Evolutionary conservation across 257 asterid genomes (phyloP), one percentile per base, ranked within the genome.

Genomic region (Perilla frutescens): DNA sequence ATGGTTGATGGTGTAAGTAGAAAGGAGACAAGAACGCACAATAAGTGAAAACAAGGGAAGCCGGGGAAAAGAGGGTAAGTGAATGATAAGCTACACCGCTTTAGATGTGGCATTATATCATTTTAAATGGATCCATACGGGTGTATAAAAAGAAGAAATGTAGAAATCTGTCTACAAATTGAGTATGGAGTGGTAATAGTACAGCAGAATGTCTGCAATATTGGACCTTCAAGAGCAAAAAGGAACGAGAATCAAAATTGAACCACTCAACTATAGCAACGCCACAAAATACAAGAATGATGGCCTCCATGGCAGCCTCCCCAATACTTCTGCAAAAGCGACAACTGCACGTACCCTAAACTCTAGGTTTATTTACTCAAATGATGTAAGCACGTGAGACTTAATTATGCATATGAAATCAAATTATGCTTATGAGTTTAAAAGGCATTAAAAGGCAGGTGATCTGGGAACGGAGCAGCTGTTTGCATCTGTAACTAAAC

Each of bases 291-390:
- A 15, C 39, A 13, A 11, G 43, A 65, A 31, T 43, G 36, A 7
- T 44, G 31, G 51, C 20, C 61, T 6, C 29, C 47, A 54, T 5
- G 41, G 11, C 39, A 64, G 61, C 70, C 47, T 53, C 71, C 13
- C 64, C 6, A 9, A n/a, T 32, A 29, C 31, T 34, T 36, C 8
- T 14, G 44, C 10, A n/a, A 10, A 32, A 73, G 36, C 14, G 29
- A 54, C 34, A 72, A 60, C 70, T 43, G 39, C 78, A 34, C 39
- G 10, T 41, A 7, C 40, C 40, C 49, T 36, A 62, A 56, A 20
- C 31, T 36, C 65, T 41, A 73, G 50, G 11, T 36, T 9, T 51
- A 60, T 10, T 67, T 26, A 76, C 60, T 34, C 43, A 76, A 50
- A 20, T 32, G 26, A 49, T 32, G 45, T 11, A 9, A 75, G 37